Conservation (phyloP, 2,329 filamentous ascomycete species). For the Fusarium sp. region DNA sequence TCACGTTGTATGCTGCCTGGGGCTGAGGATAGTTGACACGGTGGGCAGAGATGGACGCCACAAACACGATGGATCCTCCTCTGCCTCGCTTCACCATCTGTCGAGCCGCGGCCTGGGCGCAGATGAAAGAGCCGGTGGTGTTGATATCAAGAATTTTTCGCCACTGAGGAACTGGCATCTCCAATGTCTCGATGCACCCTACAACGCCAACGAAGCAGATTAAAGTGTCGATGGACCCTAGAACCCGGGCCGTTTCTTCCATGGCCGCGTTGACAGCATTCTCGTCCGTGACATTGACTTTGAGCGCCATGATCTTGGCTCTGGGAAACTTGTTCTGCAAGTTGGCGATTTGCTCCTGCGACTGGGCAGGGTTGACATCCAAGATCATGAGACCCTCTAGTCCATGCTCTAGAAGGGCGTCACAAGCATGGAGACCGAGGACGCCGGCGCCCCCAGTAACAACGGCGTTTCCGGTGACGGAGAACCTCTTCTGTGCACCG, state of each 20-base stretch:
- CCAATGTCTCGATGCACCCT: constrained; percentile 64
- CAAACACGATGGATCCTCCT: constrained; percentile 73
- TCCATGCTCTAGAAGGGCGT: constrained; percentile 76
- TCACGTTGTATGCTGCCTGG: constrained; percentile 78
- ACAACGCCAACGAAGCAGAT: constrained; percentile 34
- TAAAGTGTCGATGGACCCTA: constrained; percentile 23
- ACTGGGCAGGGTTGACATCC: constrained; percentile 64
- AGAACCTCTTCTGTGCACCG: not conserved
- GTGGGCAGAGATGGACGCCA: constrained; percentile 76
- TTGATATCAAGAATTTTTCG: constrained; percentile 78
- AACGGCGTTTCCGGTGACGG: constrained; percentile 42
- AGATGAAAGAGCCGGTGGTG: constrained; percentile 76
- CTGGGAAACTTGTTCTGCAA: constrained; percentile 24
- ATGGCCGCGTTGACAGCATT: constrained; percentile 17
- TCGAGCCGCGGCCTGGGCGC: constrained; percentile 70
- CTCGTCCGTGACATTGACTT: constrained; percentile 34
- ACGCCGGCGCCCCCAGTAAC: constrained; percentile 69
- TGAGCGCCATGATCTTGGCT: constrained; percentile 14
- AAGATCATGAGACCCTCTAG: constrained; percentile 69
- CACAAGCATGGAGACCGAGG: constrained; percentile 56
- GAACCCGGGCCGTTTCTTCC: not conserved
- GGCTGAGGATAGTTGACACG: constrained; percentile 79
- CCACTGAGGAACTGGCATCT: constrained; percentile 70
- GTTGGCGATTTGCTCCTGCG: constrained; percentile 41
- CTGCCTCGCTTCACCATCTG: constrained; percentile 58